Percentiles rank a stretch among this genome's conserved stretches.
phyloP scores from a whole-genome alignment of 2,329 filamentous ascomycete genomes.

The Ceratocystis smalleyi region DNA sequence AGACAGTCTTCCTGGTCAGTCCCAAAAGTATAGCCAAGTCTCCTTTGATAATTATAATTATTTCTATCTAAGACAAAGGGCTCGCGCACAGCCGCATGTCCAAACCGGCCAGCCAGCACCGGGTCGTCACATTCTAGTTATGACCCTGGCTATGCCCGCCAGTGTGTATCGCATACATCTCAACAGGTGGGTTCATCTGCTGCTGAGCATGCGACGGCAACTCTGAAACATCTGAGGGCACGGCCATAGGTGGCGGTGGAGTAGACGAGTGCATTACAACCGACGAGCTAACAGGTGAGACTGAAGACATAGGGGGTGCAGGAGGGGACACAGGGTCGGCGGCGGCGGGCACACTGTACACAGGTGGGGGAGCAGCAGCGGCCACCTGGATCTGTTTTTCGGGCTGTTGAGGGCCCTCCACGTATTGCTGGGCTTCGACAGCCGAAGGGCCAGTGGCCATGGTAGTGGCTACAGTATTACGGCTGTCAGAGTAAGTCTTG shows the following conservation, averaged over 20 bases:
- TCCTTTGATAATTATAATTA: background rate
- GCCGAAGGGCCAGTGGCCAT: slow-evolving; percentile 13
- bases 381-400: background rate
- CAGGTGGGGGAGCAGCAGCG: background rate
- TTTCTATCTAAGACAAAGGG: background rate
- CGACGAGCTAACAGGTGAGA: background rate
- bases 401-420: background rate
- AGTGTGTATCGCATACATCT: background rate
- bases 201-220: slow-evolving; percentile 37
- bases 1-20: background rate
- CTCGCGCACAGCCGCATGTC: background rate
- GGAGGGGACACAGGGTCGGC: background rate
- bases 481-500: slow-evolving; percentile 25
- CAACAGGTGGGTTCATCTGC: slow-evolving; percentile 9
- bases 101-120: no score
- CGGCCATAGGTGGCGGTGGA: background rate
- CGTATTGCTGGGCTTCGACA: slow-evolving; percentile 18
- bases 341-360: background rate
- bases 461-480: slow-evolving; percentile 20
- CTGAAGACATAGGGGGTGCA: background rate
- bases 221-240: slow-evolving; percentile 32
- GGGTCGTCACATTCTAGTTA: no score
- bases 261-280: slow-evolving; percentile 1
- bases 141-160: background rate
- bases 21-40: background rate